Conservation (phyloP, 352 stramenopile species). For the Globisporangium acanthophoron region DNA sequence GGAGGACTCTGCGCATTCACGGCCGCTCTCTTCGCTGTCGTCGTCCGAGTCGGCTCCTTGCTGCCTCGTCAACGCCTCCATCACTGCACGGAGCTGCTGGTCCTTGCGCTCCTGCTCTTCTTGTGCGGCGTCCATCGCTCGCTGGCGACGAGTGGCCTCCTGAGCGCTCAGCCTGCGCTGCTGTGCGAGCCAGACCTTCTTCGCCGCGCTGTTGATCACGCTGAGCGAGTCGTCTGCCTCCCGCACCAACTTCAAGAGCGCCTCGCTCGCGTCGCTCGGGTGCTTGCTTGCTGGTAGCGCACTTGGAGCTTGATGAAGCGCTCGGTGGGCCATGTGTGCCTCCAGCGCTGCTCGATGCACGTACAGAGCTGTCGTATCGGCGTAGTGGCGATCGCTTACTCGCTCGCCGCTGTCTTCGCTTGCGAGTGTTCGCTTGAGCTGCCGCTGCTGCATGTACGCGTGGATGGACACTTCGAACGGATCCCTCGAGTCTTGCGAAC, state of each 20-base stretch:
- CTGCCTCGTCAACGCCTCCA: constrained; percentile 17
- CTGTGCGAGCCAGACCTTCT: constrained; percentile 39
- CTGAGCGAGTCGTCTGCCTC: constrained; percentile 72
- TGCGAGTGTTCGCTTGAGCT: background rate
- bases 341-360: background rate
- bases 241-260: constrained; percentile 36
- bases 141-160: background rate
- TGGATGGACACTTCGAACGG: constrained; percentile 6
- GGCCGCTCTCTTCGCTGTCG: constrained; percentile 4
- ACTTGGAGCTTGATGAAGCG: background rate
- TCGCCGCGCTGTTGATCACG: constrained; percentile 50
- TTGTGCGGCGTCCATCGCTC: background rate
- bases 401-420: background rate
- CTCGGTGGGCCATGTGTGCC: too few species aligned
- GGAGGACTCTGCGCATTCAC: background rate
- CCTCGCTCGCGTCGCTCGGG: constrained; percentile 10
- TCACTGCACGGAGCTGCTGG: constrained; percentile 21
- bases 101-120: constrained; percentile 11
- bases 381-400: background rate
- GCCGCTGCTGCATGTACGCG: constrained; percentile 10
- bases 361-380: background rate
- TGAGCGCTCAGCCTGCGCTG: constrained; percentile 23
- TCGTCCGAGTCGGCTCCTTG: background rate
- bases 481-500: background rate
- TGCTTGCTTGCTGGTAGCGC: background rate